phyloP scores from a whole-genome alignment of 2,329 filamentous ascomycete genomes.

The Clonostachys solani region DNA sequence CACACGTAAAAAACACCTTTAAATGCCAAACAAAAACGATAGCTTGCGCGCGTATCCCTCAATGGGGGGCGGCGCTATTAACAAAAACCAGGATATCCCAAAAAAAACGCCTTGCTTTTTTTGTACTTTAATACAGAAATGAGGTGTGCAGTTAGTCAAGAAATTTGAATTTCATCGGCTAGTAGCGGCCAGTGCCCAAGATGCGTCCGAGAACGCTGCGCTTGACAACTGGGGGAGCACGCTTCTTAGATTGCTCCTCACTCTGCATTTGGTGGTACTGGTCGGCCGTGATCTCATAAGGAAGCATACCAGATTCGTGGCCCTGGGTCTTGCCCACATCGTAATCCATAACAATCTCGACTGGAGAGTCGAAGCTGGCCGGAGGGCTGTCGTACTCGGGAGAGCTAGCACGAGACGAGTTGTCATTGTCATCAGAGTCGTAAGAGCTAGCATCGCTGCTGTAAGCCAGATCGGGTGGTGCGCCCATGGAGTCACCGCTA shows the following conservation, averaged over 20 bases:
- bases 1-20: background rate
- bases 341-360: slow-evolving; percentile 37
- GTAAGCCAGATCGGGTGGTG: slow-evolving; percentile 44
- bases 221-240: slow-evolving; percentile 32
- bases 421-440: slow-evolving; percentile 20
- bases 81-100: background rate
- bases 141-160: background rate
- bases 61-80: too few species aligned
- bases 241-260: slow-evolving; percentile 39
- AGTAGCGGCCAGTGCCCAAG: slow-evolving; percentile 35
- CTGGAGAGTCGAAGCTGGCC: slow-evolving; percentile 44
- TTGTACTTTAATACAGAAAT: background rate
- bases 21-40: background rate
- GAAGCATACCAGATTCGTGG: slow-evolving; percentile 29
- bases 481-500: slow-evolving; percentile 15
- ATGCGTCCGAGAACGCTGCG: slow-evolving; percentile 50
- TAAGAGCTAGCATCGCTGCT: slow-evolving; percentile 46
- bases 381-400: slow-evolving; percentile 31
- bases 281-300: slow-evolving; percentile 51
- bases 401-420: slow-evolving; percentile 15
- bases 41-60: background rate
- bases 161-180: too few species aligned
- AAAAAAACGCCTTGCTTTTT: background rate
- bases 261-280: slow-evolving; percentile 47
- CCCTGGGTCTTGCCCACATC: slow-evolving; percentile 5